Percentiles rank a stretch among this genome's conserved stretches.
phyloP scores from a whole-genome alignment of 306 rosid genomes.

The Glycine tomentella region DNA sequence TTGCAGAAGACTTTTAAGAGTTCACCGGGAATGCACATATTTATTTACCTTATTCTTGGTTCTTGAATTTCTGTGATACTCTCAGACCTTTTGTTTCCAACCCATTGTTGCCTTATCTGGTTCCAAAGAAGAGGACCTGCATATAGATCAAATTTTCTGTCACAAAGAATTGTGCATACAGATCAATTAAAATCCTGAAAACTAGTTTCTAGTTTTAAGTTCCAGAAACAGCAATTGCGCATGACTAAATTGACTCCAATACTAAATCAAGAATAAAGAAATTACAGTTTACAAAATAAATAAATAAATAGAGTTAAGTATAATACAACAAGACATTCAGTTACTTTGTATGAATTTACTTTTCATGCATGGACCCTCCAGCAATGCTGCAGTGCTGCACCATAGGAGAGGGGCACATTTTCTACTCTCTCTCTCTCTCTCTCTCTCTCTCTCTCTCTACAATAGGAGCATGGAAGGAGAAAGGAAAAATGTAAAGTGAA shows the following conservation, averaged over 20 bases:
- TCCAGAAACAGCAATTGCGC: slow-evolving; percentile 14
- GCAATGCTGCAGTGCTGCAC: too few relatives aligned
- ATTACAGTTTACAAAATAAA: background rate
- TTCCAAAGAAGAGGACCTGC: slow-evolving; percentile 89
- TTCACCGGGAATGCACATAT: background rate
- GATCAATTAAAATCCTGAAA: background rate
- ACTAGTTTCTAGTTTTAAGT: slow-evolving; percentile 1
- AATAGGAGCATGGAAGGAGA: slow-evolving; percentile 10
- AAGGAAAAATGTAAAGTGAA: background rate
- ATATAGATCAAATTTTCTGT: slow-evolving; percentile 40
- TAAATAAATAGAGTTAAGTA: background rate
- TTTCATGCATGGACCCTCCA: too few relatives aligned
- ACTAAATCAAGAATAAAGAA: slow-evolving; percentile 2
- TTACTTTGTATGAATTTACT: too few relatives aligned
- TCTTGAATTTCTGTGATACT: slow-evolving; percentile 49
- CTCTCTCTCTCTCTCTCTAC: background rate
- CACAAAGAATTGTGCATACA: background rate
- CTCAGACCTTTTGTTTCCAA: slow-evolving; percentile 58
- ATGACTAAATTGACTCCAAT: slow-evolving; percentile 15
- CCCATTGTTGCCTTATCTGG: slow-evolving; percentile 84
- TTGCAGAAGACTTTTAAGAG: background rate
- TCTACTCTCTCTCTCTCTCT: background rate
- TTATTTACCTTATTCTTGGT: slow-evolving; percentile 73
- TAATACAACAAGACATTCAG: too few relatives aligned
- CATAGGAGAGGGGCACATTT: background rate